Evolutionary conservation across 202 grass and related monocot species (phyloP).

Genomic region (Carex arenaria): DNA sequence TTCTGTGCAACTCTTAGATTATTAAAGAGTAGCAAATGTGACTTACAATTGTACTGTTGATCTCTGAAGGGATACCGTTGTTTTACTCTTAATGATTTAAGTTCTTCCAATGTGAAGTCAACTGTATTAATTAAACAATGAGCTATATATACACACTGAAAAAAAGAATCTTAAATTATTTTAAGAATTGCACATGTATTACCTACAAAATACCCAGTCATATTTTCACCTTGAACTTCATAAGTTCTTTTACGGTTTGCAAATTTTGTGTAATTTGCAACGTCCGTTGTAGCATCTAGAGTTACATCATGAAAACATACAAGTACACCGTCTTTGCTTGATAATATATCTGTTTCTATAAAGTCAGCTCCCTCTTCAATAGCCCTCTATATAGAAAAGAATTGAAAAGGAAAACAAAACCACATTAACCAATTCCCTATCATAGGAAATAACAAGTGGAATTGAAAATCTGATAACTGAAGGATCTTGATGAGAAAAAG

Average conservation of each 20-base stretch:
- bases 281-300: slow-evolving; percentile 49
- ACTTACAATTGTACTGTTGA: slow-evolving; percentile 73
- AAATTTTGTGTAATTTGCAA: slow-evolving; percentile 51
- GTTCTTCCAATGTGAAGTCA: slow-evolving; percentile 77
- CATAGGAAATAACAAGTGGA: neutral
- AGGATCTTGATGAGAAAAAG: neutral
- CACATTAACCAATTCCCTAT: neutral
- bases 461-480: neutral
- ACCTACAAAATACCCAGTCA: slow-evolving; percentile 84
- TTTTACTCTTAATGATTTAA: slow-evolving; percentile 75
- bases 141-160: slow-evolving; percentile 1
- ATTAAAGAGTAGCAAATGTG: neutral
- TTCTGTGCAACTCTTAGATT: neutral
- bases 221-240: slow-evolving; percentile 54
- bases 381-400: slow-evolving; percentile 54
- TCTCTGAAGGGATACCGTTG: slow-evolving; percentile 71
- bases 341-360: slow-evolving; percentile 90
- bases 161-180: slow-evolving; percentile 10
- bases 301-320: slow-evolving; percentile 88
- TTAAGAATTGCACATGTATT: neutral
- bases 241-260: slow-evolving; percentile 72
- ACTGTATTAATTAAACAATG: slow-evolving; percentile 46
- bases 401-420: slow-evolving; percentile 2
- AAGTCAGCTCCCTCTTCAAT: slow-evolving; percentile 97
- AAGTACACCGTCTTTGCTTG: slow-evolving; percentile 68